These are phyloP conservation scores for Aleurites moluccanus DNA, from an alignment of 441 rosid genomes.

Conservation along the genomic window DNA sequence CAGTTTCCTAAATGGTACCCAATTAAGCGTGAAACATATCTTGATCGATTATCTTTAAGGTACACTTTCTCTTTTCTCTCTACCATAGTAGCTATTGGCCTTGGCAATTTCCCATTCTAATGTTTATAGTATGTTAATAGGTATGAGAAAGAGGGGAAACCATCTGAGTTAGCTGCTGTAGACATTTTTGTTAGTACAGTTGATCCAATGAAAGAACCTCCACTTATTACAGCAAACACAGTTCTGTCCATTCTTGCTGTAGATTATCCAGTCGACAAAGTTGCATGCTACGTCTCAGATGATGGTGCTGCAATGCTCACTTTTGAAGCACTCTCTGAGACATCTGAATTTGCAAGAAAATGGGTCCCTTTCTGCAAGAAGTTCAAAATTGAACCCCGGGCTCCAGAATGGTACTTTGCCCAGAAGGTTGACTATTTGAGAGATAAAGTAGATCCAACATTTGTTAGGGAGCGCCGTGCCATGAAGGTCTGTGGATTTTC, in stretches of 20 bases:
- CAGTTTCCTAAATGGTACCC: slow-evolving; percentile 98
- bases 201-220: slow-evolving; percentile 97
- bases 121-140: slow-evolving; percentile 29
- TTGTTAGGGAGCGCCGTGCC: slow-evolving; percentile 79
- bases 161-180: slow-evolving; percentile 63
- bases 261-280: slow-evolving; percentile 91
- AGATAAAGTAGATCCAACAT: slow-evolving; percentile 75
- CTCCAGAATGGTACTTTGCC: slow-evolving; percentile 94
- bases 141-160: slow-evolving; percentile 92
- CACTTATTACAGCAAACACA: slow-evolving; percentile 95
- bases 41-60: slow-evolving; percentile 91
- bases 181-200: slow-evolving; percentile 95
- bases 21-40: slow-evolving; percentile 84
- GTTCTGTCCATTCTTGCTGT: slow-evolving; percentile 94
- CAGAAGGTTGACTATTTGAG: slow-evolving; percentile 84
- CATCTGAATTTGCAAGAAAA: slow-evolving; percentile 90
- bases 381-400: slow-evolving; percentile 83
- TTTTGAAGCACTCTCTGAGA: slow-evolving; percentile 94
- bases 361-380: slow-evolving; percentile 99
- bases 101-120: not conserved
- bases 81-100: not conserved
- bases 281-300: slow-evolving; percentile 95
- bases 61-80: slow-evolving; percentile 13
- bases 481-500: slow-evolving; percentile 67
- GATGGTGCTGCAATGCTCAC: slow-evolving; percentile 99